Evolutionary conservation across 2,329 filamentous ascomycete species (phyloP).

Genomic region (Penicillium fuscoglaucum): DNA sequence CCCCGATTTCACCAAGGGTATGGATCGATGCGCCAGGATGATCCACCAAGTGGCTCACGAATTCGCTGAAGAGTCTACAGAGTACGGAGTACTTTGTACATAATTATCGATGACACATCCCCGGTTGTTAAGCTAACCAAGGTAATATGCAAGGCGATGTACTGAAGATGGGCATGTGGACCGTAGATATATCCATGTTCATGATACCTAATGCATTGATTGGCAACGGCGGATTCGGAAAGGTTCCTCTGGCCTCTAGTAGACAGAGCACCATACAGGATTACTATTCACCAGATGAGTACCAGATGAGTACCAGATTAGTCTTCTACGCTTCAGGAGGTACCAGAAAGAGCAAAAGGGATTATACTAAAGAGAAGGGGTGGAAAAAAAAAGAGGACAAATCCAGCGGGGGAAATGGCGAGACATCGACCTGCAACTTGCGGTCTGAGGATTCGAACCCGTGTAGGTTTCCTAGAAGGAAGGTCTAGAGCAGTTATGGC

Average conservation of each 20-base stretch:
- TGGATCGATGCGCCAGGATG: constrained; percentile 2
- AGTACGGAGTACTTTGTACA: not conserved
- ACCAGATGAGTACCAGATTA: no score
- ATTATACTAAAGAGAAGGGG: no score
- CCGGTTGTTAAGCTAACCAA: not conserved
- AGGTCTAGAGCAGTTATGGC: not conserved
- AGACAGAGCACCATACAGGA: no score
- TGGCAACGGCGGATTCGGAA: not conserved
- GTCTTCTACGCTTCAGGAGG: no score
- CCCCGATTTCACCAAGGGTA: not conserved
- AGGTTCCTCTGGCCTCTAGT: not conserved
- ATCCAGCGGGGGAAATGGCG: not conserved
- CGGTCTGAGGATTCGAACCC: not conserved
- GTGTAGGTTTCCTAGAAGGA: not conserved
- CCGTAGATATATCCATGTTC: not conserved
- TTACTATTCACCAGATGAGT: no score
- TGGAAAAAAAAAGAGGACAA: not conserved
- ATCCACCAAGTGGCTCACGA: not conserved
- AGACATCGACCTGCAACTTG: not conserved
- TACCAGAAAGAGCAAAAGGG: no score
- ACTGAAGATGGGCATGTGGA: not conserved
- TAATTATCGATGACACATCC: not conserved
- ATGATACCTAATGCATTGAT: not conserved
- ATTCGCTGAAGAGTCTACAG: not conserved
- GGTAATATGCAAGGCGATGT: constrained; percentile 1